Conservation (phyloP, 2,329 filamentous ascomycete species). For the Claviceps pazoutovae region DNA sequence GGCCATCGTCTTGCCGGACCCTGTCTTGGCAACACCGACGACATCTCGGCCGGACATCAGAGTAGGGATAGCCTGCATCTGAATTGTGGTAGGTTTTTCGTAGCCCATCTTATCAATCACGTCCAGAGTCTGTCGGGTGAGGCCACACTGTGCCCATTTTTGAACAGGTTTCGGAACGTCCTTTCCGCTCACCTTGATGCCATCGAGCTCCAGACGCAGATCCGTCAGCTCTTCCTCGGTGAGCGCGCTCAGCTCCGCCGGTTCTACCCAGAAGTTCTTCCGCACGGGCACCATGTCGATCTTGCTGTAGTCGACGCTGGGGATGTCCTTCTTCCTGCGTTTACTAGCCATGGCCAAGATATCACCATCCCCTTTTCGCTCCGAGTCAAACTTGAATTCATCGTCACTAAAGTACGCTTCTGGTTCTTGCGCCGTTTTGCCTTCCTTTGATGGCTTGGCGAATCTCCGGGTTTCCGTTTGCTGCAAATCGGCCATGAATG, state of each 20-base stretch:
- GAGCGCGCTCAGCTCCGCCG: slow-evolving; percentile 68
- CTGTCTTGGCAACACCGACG: slow-evolving; percentile 92
- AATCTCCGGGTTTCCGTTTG: slow-evolving; percentile 35
- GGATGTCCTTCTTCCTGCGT: slow-evolving; percentile 94
- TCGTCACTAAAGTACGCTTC: slow-evolving; percentile 84
- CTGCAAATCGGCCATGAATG: slow-evolving; percentile 74
- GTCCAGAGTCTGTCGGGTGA: slow-evolving; percentile 75
- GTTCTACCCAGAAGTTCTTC: slow-evolving; percentile 91
- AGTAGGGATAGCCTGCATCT: slow-evolving; percentile 84
- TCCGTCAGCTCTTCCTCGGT: slow-evolving; percentile 72
- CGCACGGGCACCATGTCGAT: slow-evolving; percentile 73
- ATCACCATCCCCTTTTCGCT: slow-evolving; percentile 32
- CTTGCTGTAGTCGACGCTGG: slow-evolving; percentile 73
- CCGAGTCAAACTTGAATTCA: slow-evolving; percentile 45
- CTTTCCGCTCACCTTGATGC: slow-evolving; percentile 83
- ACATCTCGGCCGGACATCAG: slow-evolving; percentile 95
- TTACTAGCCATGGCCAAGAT: slow-evolving; percentile 42
- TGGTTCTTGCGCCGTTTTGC: slow-evolving; percentile 50
- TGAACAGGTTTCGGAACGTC: slow-evolving; percentile 86
- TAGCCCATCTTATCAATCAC: slow-evolving; percentile 72
- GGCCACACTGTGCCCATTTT: slow-evolving; percentile 91
- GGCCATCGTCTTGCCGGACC: slow-evolving; percentile 92
- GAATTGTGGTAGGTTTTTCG: slow-evolving; percentile 82
- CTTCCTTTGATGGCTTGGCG: slow-evolving; percentile 18
- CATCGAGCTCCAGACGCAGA: slow-evolving; percentile 76